Evolutionary conservation across 306 rosid genomes (phyloP).

Genomic region (Spatholobus suberectus): DNA sequence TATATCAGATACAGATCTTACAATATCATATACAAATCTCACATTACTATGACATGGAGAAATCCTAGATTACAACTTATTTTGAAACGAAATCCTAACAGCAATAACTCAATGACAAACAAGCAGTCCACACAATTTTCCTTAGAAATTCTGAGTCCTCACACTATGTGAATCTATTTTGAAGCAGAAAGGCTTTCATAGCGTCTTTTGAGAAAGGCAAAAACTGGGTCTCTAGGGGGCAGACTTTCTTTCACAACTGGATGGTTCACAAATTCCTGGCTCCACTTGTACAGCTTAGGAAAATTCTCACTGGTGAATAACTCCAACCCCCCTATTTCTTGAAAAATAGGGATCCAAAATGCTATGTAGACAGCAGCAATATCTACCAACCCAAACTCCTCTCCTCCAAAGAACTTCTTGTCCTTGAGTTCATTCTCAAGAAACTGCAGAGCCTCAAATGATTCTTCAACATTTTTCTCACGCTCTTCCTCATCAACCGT

Average conservation of each 20-base stretch:
- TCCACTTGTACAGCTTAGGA: slow-evolving; percentile 56
- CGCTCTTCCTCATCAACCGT: slow-evolving; percentile 34
- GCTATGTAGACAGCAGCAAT: slow-evolving; percentile 51
- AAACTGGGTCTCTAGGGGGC: slow-evolving; percentile 49
- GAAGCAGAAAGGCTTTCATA: neutral
- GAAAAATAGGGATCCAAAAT: slow-evolving; percentile 46
- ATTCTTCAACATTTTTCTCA: slow-evolving; percentile 50
- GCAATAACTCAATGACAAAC: neutral
- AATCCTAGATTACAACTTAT: neutral
- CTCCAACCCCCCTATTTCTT: slow-evolving; percentile 46
- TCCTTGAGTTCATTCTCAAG: slow-evolving; percentile 60
- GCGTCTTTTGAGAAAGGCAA: slow-evolving; percentile 16
- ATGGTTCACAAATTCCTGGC: slow-evolving; percentile 41
- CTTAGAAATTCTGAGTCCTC: neutral
- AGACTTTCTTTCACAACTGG: slow-evolving; percentile 39
- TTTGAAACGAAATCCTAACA: neutral
- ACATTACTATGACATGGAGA: neutral
- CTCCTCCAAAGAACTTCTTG: slow-evolving; percentile 69
- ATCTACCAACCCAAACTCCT: slow-evolving; percentile 55
- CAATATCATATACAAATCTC: no score
- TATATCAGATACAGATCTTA: no score
- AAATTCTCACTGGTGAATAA: slow-evolving; percentile 47
- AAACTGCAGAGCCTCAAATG: slow-evolving; percentile 32
- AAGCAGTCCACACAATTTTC: neutral
- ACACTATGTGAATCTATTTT: neutral